phyloP scores from a whole-genome alignment of 2,329 filamentous ascomycete species.

The Plectosphaerella sp. region DNA sequence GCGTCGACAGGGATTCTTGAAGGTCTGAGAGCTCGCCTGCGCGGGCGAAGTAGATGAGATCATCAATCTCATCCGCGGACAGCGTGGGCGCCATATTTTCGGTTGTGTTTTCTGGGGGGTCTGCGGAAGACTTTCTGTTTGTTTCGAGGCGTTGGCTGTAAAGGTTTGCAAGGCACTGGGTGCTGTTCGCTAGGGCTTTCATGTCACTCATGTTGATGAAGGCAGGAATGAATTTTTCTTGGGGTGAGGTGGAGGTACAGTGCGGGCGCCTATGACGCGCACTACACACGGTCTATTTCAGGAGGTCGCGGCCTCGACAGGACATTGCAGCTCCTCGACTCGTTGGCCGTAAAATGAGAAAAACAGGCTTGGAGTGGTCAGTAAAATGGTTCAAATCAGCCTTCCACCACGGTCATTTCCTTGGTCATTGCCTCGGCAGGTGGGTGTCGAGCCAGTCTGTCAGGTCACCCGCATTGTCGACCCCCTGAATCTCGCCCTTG shows the following conservation, averaged over 20 bases:
- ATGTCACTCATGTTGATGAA: not conserved
- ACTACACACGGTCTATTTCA: constrained; percentile 7
- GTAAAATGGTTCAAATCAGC: too few species aligned
- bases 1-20: constrained; percentile 47
- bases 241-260: constrained; percentile 10
- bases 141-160: too few species aligned
- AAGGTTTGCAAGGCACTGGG: too few species aligned
- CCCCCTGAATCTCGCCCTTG: constrained; percentile 74
- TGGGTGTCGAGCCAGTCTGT: constrained; percentile 43
- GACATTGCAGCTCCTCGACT: not conserved
- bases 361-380: not conserved
- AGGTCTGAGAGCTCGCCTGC: constrained; percentile 72
- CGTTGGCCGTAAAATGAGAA: not conserved
- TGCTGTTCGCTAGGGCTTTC: too few species aligned
- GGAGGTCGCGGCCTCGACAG: not conserved
- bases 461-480: constrained; percentile 52
- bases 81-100: constrained; percentile 47
- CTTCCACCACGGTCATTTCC: not conserved
- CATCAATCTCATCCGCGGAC: constrained; percentile 79
- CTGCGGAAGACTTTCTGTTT: too few species aligned
- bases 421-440: constrained; percentile 16
- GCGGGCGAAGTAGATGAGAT: constrained; percentile 84
- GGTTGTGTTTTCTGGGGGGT: not conserved
- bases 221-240: constrained; percentile 11
- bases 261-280: not conserved